Base-by-base conservation (phyloP, 768 basidiomycete species). In the Sistotremastrum suecicum region DNA sequence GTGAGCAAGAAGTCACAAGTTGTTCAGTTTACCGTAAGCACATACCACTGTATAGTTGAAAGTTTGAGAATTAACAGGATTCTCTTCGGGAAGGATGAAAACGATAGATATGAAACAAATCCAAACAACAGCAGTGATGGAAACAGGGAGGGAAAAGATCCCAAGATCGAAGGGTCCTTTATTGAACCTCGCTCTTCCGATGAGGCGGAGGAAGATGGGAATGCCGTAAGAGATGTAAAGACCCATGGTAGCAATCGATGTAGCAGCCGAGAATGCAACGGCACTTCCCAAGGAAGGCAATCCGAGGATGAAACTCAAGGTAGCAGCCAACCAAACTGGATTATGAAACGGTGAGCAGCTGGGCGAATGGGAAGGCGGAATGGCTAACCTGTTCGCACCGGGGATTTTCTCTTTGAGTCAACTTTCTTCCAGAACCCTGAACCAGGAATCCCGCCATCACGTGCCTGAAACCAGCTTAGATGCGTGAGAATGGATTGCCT, bases 151-250 rank as follows among this genome's bases (percentile, higher is more conserved):
- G 1, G 80, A 83, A 57, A 80, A 71, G 11, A 48, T 44, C 11
- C 82, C 78, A 39, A 84, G 72, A 54, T 83, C 78, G 68, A 80
- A 87, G 0, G 81, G 81, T 3, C 83, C 82, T 35, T 74, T 72
- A 5, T 68, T 64, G 58, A 84, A 83, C 5, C 69, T 59, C 28
- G 72, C 60, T 10, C 69, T 67, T 54, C 82, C 76, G 7, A 82
- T 56, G 20, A 84, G 71, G 1, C 80, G 73, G 7, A 84, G 67
- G 0, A 72, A 71, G 49, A 86, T 83, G 0, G 83, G 84, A 12
- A 85, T 76, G 10, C 78, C 80, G 54, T 85, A 88, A 0, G 78
- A 82, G 33, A 80, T 80, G 54, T 85, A 85, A 7, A 84, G 63
- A 0, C 83, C 83, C 46, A 84, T 84, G 0, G 82, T 83, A 0